Evolutionary conservation across 495 filamentous ascomycete genomes (phyloP).

Genomic region (Tirmania nivea): DNA sequence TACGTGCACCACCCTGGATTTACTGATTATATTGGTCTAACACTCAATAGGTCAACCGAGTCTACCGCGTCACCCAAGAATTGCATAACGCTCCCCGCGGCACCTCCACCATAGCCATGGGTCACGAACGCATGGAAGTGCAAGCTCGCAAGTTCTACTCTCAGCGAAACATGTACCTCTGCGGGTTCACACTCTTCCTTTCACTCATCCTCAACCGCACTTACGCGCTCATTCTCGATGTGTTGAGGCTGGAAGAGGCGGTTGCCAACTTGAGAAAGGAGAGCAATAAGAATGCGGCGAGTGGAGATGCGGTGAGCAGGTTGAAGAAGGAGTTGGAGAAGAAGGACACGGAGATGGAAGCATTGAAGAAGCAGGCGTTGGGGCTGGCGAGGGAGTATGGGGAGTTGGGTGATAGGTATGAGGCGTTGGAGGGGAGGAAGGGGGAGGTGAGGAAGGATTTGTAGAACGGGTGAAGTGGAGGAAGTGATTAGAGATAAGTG

Average conservation of each 20-base stretch:
- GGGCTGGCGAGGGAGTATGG: conserved; percentile 63
- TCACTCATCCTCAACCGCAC: conserved; percentile 98
- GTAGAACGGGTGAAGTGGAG: conserved; percentile 14
- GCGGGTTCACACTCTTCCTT: conserved; percentile 96
- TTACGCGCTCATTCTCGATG: conserved; percentile 90
- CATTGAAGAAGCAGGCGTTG: conserved; percentile 65
- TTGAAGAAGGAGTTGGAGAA: conserved; percentile 47
- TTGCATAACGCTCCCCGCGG: conserved; percentile 23
- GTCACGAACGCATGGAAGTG: conserved; percentile 88
- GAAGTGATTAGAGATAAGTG: background rate
- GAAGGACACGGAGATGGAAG: conserved; percentile 54
- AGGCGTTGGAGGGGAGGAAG: conserved; percentile 27
- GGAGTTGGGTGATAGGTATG: conserved; percentile 57
- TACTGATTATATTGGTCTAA: background rate
- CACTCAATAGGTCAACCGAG: conserved; percentile 45
- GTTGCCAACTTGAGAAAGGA: conserved; percentile 70
- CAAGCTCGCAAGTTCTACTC: conserved; percentile 99
- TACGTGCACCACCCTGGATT: background rate
- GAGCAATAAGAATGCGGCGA: conserved; percentile 49
- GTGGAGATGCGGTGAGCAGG: conserved; percentile 28
- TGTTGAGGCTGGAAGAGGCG: conserved; percentile 79
- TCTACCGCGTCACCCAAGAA: conserved; percentile 88
- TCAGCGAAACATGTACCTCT: conserved; percentile 99
- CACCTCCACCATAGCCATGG: conserved; percentile 46
- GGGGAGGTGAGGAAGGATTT: conserved; percentile 20